A percentile compares a stretch with the other conserved stretches of the same genome.
phyloP scores from a whole-genome alignment of 106 monocot species.

The Phalaenopsis equestris region DNA sequence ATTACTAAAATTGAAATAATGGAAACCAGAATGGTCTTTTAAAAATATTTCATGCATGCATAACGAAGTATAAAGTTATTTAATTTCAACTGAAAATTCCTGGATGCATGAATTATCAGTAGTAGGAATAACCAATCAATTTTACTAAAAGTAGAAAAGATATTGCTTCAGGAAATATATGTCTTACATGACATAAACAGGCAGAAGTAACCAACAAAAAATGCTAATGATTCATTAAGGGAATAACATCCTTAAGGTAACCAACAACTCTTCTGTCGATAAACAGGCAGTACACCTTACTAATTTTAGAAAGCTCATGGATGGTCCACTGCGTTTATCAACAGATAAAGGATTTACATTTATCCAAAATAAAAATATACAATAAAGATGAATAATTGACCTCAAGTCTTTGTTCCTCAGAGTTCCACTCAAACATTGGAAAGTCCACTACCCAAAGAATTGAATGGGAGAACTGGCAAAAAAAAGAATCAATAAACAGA shows the following conservation, averaged over 20 bases:
- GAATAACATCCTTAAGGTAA: too few species aligned
- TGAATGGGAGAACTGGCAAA: conserved; percentile 60
- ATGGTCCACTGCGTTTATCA: not conserved
- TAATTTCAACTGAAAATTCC: not conserved
- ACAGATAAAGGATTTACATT: not conserved
- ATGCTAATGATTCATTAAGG: not conserved
- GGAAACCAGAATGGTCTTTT: not conserved
- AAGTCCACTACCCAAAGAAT: conserved; percentile 96
- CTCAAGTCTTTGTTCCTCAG: conserved; percentile 80
- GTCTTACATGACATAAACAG: not conserved
- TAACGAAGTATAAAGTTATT: not conserved
- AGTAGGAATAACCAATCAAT: too few species aligned
- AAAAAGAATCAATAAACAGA: not conserved
- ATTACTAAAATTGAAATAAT: not conserved
- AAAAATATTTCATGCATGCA: not conserved
- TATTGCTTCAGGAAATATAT: too few species aligned
- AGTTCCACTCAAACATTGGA: conserved; percentile 99
- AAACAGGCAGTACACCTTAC: too few species aligned
- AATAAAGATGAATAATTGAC: conserved; percentile 15
- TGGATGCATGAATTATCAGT: not conserved
- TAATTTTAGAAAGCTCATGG: not conserved
- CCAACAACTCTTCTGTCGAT: too few species aligned
- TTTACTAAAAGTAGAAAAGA: too few species aligned
- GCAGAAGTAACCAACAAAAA: not conserved
- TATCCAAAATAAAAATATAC: not conserved